Evolutionary conservation across 2,329 filamentous ascomycete species (phyloP), one percentile per base, ranked within the genome.

Genomic region (Arthrocladium fulminans): DNA sequence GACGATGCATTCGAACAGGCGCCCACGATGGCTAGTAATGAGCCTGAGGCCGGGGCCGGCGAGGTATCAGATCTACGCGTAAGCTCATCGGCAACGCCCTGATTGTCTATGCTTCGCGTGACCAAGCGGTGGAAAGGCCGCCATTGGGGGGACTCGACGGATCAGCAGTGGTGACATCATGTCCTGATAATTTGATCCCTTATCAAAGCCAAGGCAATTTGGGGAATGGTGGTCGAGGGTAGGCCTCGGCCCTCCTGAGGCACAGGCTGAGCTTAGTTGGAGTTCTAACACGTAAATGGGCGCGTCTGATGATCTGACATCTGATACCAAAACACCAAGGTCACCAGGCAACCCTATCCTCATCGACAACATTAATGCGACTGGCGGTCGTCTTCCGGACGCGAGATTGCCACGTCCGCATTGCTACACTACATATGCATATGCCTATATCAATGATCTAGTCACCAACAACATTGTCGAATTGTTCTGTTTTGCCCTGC

Each of bases 171-270:
- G n/a, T n/a, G n/a, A n/a, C n/a, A n/a, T n/a, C n/a, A n/a, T n/a
- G n/a, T n/a, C n/a, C n/a, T n/a, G n/a, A n/a, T n/a, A 29, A 29
- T 13, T 29, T 29, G 27, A 29, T 29, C 27, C 27, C 27, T n/a
- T n/a, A n/a, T n/a, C n/a, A 32, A n/a, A 50, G 53, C 45, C 52
- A 48, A 50, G 54, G 58, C 41, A 56, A 59, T 49, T 66, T 59
- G 17, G 68, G 61, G 24, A 71, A 67, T 30, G 75, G 77, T 20
- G 73, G 60, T 10, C 37, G 19, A 17, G 5, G 13, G 34, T 38
- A 20, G 7, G 10, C 53, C 7, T 29, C 13, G 27, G 7, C 27
- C 27, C 27, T 29, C 7, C 7, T 7, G 12, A 15, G 6, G 34
- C n/a, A 9, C 29, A 30, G 8, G 29, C 29, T n/a, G n/a, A 30